Conservation (phyloP, 306 rosid species). For the Cicer pinnatifidum region DNA sequence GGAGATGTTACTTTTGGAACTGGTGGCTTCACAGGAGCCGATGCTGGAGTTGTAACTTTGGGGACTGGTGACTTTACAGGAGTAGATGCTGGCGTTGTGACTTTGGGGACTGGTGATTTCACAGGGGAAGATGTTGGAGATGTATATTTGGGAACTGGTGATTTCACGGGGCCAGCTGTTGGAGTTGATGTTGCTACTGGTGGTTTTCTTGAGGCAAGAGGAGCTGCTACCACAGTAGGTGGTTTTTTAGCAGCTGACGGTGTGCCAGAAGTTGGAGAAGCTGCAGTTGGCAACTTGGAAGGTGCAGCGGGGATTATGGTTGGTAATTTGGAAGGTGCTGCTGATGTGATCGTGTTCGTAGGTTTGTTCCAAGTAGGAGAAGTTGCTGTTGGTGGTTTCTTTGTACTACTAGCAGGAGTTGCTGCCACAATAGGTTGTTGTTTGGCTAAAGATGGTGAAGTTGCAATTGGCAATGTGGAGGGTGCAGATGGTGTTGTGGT, state of each 20-base stretch:
- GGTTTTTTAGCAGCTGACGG: conserved; percentile 5
- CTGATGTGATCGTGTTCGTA: neutral
- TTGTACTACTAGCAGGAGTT: conserved; percentile 13
- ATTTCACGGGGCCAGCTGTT: neutral
- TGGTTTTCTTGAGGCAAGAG: conserved; percentile 10
- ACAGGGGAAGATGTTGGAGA: too few relatives aligned
- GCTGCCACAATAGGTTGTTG: conserved; percentile 34
- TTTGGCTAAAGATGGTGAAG: conserved; percentile 5
- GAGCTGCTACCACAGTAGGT: neutral
- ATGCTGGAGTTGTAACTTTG: too few relatives aligned
- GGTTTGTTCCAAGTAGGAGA: conserved; percentile 31
- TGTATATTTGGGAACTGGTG: too few relatives aligned
- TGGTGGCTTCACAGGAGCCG: neutral
- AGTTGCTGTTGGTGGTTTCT: conserved; percentile 25
- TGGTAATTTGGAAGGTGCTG: conserved; percentile 40
- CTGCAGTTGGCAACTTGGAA: conserved; percentile 38
- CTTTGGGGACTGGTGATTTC: neutral
- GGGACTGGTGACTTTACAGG: too few relatives aligned
- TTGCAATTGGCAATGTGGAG: conserved; percentile 39
- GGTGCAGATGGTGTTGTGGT: conserved; percentile 27
- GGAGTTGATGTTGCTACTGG: conserved; percentile 19
- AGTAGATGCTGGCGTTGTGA: neutral
- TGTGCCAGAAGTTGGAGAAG: conserved; percentile 15
- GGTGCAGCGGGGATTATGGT: conserved; percentile 40
- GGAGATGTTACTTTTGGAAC: neutral